Evolutionary conservation across 441 rosid species (phyloP).

Genomic region (Gossypium laxum): DNA sequence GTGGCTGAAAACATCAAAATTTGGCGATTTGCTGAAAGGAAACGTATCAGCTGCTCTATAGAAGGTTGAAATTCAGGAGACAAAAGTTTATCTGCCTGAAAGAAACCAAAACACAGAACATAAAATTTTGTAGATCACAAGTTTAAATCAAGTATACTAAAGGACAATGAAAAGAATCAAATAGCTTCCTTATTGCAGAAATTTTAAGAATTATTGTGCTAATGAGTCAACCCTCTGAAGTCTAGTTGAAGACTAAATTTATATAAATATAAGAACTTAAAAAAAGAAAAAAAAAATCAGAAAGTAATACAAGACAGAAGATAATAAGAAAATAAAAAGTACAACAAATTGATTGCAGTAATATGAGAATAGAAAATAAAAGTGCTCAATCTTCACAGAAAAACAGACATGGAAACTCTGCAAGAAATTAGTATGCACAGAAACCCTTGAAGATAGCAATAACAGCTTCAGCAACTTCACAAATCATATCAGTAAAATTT

Average conservation of each 20-base stretch:
- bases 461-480: not conserved
- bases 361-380: not conserved
- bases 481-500: not conserved
- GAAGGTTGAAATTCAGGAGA: conserved; percentile 97
- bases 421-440: no score
- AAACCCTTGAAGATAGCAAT: no score
- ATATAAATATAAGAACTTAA: not conserved
- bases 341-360: no score
- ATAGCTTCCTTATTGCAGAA: no score
- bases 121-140: conserved; percentile 16
- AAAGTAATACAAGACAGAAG: no score
- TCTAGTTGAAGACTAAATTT: not conserved
- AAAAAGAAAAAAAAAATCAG: no score
- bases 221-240: not conserved
- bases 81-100: conserved; percentile 89
- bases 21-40: conserved; percentile 70
- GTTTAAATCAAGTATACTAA: no score
- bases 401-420: no score
- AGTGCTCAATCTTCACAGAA: no score
- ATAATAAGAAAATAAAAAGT: no score
- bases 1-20: conserved; percentile 94
- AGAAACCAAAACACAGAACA: conserved; percentile 16
- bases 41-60: conserved; percentile 73
- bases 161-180: no score
- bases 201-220: not conserved